Evolutionary conservation across 306 rosid species (phyloP), one percentile per base, ranked within the genome.

Genomic region (Cercis canadensis): DNA sequence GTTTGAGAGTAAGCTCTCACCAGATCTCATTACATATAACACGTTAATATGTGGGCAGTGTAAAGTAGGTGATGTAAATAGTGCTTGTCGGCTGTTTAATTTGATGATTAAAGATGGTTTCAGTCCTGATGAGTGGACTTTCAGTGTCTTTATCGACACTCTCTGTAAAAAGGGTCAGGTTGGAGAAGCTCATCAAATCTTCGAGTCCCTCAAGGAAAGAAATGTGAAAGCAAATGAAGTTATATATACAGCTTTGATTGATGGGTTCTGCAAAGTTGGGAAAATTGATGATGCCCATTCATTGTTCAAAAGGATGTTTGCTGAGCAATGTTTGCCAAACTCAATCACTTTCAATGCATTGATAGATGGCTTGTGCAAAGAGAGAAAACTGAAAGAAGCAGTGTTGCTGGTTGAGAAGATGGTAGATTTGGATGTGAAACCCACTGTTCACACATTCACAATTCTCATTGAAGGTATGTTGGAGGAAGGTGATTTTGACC

Each of bases 41-140:
- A 69, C 92, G 5, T 76, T 92, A 66, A 92, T 92, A 49, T 75
- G 83, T 51, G 98, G 95, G 79, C 83, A 89, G 82, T 87, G 92
- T 70, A 83, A 75, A 67, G 75, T 80, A 14, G 96, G 96, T 29
- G 68, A 82, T 53, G 73, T 86, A 46, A 90, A 86, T 54, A 89
- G 86, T 55, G 96, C 92, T 57, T 77, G 44, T 73, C 82, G 90
- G 79, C 44, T 92, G 87, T 81, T 82, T 74, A 74, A 62, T 65
- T 81, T 89, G 81, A 89, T 92, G 98, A 69, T 83, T 64, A 83
- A 81, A 71, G 82, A 84, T 69, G 89, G 88, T 58, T 78, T 79
- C 40, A 62, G 81, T 76, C 98, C 98, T 47, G 29, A 3, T 24
- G 29, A 24, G 29, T 24, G 29, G 29, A 24, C 29, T 24, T 24